Evolutionary conservation across 2,329 filamentous ascomycete species (phyloP), one percentile per base, ranked within the genome.

Genomic region (Exophiala mesophila): DNA sequence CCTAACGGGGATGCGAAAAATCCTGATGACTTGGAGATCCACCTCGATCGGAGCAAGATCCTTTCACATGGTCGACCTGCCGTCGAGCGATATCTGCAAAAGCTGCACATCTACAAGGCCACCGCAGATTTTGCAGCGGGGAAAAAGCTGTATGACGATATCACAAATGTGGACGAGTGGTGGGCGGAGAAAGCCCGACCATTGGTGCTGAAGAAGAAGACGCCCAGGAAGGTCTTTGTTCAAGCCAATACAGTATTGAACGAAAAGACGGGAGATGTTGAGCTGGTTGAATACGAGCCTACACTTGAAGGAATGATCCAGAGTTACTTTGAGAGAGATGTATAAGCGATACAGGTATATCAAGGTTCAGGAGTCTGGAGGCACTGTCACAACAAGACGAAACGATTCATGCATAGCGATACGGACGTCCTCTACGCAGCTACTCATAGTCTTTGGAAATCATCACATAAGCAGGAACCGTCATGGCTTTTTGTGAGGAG

Each of bases 101-200:
- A 94, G 66, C 69, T 97, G 49, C 89, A 96, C 64, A 74, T 96
- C 52, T 96, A 86, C 73, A 96, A 96, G 72, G 79, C 83, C 3
- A 95, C 88, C 1, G 90, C 88, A 5, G 88, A 97, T 61, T 74
- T 90, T 13, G 76, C 83, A 55, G 76, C 74, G 2, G 90, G 87
- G n/a, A 81, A 76, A 53, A 77, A 78, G 54, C 78, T 95, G 65
- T 97, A 94, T 62, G 79, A 83, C 47, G 76, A 83, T 20, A 89
- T 95, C 74, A 94, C 89, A 5, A 71, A 76, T 17, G 89, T 96
- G 16, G 85, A 80, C 39, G 82, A 86, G 28, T 96, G 86, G 70
- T 96, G 87, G 77, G 88, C 83, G 41, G 80, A 77, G 52, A 83
- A 83, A 66, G 78, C 96, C 18, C 76, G 90, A 43, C 78, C 58